Evolutionary conservation across 2,329 filamentous ascomycete species (phyloP).

Genomic region (Bretziella fagacearum): DNA sequence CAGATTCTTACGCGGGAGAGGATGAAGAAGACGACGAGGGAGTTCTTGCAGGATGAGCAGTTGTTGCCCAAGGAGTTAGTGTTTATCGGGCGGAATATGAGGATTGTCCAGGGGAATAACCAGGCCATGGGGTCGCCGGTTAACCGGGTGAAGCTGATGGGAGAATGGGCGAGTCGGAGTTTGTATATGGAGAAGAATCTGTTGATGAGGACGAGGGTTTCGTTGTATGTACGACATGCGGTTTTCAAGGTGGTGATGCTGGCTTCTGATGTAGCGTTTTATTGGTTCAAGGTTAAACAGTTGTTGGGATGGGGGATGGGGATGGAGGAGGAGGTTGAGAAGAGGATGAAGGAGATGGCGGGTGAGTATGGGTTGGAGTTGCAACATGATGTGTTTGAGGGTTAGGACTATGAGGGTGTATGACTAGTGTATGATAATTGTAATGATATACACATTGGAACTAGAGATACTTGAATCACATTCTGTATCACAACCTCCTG

Average conservation of each 20-base stretch:
- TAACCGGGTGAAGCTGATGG: slow-evolving; percentile 87
- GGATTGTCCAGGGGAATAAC: slow-evolving; percentile 87
- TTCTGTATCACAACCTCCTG: no score
- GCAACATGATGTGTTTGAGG: slow-evolving; percentile 76
- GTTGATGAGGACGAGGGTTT: slow-evolving; percentile 41
- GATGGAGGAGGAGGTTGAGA: slow-evolving; percentile 90
- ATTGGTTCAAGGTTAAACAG: slow-evolving; percentile 62
- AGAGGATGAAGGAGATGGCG: slow-evolving; percentile 70
- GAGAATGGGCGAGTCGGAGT: slow-evolving; percentile 71
- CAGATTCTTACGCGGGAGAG: slow-evolving; percentile 79
- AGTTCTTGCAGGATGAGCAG: slow-evolving; percentile 65
- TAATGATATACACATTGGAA: no score
- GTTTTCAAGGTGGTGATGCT: slow-evolving; percentile 67
- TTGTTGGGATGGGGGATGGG: slow-evolving; percentile 59
- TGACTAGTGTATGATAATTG: not conserved
- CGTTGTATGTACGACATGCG: slow-evolving; percentile 58
- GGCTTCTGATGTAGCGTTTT: slow-evolving; percentile 66
- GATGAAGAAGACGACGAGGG: slow-evolving; percentile 51
- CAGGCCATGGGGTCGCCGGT: slow-evolving; percentile 79
- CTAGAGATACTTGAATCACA: no score
- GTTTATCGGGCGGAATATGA: slow-evolving; percentile 80
- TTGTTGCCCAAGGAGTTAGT: slow-evolving; percentile 84
- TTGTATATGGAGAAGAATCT: slow-evolving; percentile 59
- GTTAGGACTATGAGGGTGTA: slow-evolving; percentile 32
- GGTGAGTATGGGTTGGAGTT: slow-evolving; percentile 84